Percentiles rank a stretch among this genome's conserved stretches.
phyloP scores from a whole-genome alignment of 352 stramenopile species.

The Globisporangium viniferum region DNA sequence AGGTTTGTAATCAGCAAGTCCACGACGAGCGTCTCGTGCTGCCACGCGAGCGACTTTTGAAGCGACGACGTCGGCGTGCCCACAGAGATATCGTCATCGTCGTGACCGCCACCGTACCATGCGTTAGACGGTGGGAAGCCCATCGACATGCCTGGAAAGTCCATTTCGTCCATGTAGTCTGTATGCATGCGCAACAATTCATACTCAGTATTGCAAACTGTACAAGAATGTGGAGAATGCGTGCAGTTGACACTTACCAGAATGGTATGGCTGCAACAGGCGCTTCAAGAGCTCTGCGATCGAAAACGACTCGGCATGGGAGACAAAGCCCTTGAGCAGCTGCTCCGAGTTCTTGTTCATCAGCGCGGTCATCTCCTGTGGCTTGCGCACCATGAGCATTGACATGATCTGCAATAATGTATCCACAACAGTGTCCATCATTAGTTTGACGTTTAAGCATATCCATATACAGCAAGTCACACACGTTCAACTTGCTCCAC shows the following conservation, averaged over 20 bases:
- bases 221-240: neutral
- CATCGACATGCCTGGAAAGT: constrained; percentile 79
- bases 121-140: constrained; percentile 68
- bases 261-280: constrained; percentile 79
- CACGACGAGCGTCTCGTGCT: constrained; percentile 66
- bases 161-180: constrained; percentile 87
- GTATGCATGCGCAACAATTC: constrained; percentile 8
- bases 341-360: constrained; percentile 83
- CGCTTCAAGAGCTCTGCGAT: constrained; percentile 82
- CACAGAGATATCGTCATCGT: constrained; percentile 69
- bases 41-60: constrained; percentile 75
- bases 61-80: constrained; percentile 55
- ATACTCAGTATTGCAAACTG: neutral
- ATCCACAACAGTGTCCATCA: neutral
- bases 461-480: neutral
- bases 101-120: constrained; percentile 59
- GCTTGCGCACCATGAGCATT: constrained; percentile 88
- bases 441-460: neutral
- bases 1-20: constrained; percentile 65
- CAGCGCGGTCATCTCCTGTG: constrained; percentile 78
- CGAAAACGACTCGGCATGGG: constrained; percentile 72
- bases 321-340: constrained; percentile 63
- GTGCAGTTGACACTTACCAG: constrained; percentile 22
- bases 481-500: neutral
- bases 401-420: constrained; percentile 54